phyloP scores from a whole-genome alignment of 225 moss, liverwort and hornwort genomes.

The Anthoceros angustus region DNA sequence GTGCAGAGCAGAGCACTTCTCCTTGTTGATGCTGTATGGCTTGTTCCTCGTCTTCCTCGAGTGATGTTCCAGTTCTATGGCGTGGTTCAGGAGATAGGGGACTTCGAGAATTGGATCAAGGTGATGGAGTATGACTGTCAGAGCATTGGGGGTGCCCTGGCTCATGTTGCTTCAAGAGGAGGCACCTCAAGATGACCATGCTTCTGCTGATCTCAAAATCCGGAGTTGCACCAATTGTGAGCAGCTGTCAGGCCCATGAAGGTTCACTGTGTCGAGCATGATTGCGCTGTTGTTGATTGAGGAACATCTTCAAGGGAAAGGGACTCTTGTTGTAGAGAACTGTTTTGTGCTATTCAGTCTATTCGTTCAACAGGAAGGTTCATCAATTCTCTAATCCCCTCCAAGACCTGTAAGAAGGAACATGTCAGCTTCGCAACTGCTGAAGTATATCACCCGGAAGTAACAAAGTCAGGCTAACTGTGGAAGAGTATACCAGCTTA shows the following conservation, averaged over 20 bases:
- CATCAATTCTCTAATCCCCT: conserved; percentile 84
- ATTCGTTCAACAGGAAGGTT: conserved; percentile 17
- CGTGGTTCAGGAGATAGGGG: conserved; percentile 62
- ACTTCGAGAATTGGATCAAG: conserved; percentile 88
- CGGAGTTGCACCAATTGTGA: no score
- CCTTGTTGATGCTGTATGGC: not conserved
- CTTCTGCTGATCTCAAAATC: no score
- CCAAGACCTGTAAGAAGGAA: conserved; percentile 18
- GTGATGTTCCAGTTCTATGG: not conserved
- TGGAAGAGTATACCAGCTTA: conserved; percentile 35
- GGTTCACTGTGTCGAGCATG: no score
- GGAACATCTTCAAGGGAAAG: no score
- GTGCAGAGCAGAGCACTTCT: conserved; percentile 13
- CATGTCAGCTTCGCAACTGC: not conserved
- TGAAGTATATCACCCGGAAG: not conserved
- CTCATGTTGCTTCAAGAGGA: conserved; percentile 16
- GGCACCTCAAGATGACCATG: no score
- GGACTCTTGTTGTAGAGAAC: no score
- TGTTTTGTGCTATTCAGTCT: no score
- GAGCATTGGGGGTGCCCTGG: conserved; percentile 37
- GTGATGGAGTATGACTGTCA: conserved; percentile 74
- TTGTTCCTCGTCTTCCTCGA: not conserved
- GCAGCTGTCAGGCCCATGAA: no score
- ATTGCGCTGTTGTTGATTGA: no score
- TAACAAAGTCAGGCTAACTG: not conserved